These are phyloP conservation scores for Isatis lusitanica DNA, from an alignment of 441 rosid species.

Conservation along the genomic window DNA sequence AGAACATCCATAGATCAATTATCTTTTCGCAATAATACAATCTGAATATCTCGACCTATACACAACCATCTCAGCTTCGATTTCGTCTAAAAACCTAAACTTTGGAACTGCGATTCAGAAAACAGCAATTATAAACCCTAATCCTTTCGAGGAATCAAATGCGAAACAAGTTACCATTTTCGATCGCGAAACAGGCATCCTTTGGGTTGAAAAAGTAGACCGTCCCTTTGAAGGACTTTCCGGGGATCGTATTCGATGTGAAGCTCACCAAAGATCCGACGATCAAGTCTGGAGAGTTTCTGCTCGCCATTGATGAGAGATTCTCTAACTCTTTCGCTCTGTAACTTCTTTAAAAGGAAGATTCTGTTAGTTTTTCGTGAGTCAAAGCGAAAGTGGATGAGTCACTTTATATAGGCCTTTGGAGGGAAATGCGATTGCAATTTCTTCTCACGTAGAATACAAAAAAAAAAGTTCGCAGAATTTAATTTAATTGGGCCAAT, in stretches of 20 bases:
- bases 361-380: slow-evolving; percentile 4
- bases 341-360: neutral
- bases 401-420: neutral
- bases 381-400: neutral
- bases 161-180: neutral
- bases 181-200: slow-evolving; percentile 3
- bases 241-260: neutral
- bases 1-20: too few relatives aligned
- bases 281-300: neutral
- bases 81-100: neutral
- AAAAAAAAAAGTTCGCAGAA: too few relatives aligned
- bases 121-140: neutral
- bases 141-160: neutral
- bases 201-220: neutral
- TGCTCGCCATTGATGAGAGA: slow-evolving; percentile 1
- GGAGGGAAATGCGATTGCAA: slow-evolving; percentile 17
- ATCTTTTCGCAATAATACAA: too few relatives aligned
- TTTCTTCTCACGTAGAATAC: neutral
- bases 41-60: neutral
- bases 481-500: too few relatives aligned
- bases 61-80: neutral
- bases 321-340: neutral
- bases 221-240: neutral
- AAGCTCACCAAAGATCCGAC: slow-evolving; percentile 14
- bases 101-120: neutral